Base-by-base conservation (phyloP, 345 rosid genomes). In the Eucalyptus tenuipes region DNA sequence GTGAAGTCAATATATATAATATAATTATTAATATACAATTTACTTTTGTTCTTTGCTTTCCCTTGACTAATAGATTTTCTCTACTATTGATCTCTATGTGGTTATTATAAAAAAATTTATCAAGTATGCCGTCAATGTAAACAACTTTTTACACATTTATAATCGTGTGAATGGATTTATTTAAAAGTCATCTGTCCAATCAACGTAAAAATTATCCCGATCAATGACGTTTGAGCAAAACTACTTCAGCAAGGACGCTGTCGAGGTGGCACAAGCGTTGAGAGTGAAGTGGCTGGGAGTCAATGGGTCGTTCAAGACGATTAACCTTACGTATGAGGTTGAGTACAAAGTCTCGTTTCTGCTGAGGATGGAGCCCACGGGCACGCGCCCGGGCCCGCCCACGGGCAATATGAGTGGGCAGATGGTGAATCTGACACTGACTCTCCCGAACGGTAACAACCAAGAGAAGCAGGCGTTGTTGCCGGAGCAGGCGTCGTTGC, bases 211-310 rank as follows among this genome's bases (percentile, higher is more conserved):
- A 24, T 25, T 1, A 57, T 57, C 29, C 13, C 8, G 5, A 55
- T 22, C 57, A 22, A 55, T 24, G 5, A 55, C 12, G 61, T 55
- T 55, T 27, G 3, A 25, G 11, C 13, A 57, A 57, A 57, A 25
- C n/a, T 57, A 57, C 13, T 25, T 27, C 75, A 66, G 75, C 0
- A 10, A n/a, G 0, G 11, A 1, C 75, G 2, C 22, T n/a, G n/a
- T n/a, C 29, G 48, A 52, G 4, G 18, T 5, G 16, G 87, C 87
- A 18, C 1, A 33, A 5, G 55, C n/a, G n/a, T 1, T 20, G 40
- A 31, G 2, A 0, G 2, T 44, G 7, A 86, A 3, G 20, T 13
- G 22, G 22, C 68, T 86, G 5, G 66, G 53, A 27, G 66, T 31
- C 24, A 4, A 18, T 7, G 29, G 24, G 8, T 42, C 27, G 68